Conservation (phyloP, 192 early-diverging fungal genomes). For the Polychytrium aggregatum region DNA sequence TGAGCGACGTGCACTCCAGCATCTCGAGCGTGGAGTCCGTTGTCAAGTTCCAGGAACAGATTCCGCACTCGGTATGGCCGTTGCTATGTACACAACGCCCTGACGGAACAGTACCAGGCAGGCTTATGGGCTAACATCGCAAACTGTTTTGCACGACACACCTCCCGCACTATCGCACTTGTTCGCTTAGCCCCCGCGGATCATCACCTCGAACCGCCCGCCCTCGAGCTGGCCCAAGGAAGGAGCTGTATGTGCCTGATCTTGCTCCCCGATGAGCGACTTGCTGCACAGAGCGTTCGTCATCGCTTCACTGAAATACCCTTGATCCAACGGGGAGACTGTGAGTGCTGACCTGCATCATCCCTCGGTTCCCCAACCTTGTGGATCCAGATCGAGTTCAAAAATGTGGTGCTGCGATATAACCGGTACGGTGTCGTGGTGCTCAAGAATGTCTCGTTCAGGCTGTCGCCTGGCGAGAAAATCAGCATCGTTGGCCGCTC, state of each 20-base stretch:
- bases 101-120: slow-evolving; percentile 31
- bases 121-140: slow-evolving; percentile 19
- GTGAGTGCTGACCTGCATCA: too few relatives aligned
- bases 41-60: slow-evolving; percentile 36
- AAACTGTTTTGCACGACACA: neutral
- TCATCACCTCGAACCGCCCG: too few relatives aligned
- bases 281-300: too few relatives aligned
- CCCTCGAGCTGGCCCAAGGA: too few relatives aligned
- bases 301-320: too few relatives aligned
- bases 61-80: slow-evolving; percentile 13
- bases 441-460: slow-evolving; percentile 11
- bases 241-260: too few relatives aligned
- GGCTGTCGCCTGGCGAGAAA: slow-evolving; percentile 8
- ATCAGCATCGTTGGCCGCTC: slow-evolving; percentile 16
- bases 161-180: too few relatives aligned
- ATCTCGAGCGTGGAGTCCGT: slow-evolving; percentile 49
- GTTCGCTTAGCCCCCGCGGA: too few relatives aligned
- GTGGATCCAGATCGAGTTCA: slow-evolving; percentile 45
- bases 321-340: too few relatives aligned
- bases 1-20: slow-evolving; percentile 42
- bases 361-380: too few relatives aligned
- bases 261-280: too few relatives aligned
- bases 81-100: slow-evolving; percentile 14
- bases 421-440: slow-evolving; percentile 42
- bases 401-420: slow-evolving; percentile 49